Percentiles rank a stretch among this genome's conserved stretches.
Evolutionary conservation across 805 yeast species (phyloP).

Genomic region (Hanseniaspora lachancei): DNA sequence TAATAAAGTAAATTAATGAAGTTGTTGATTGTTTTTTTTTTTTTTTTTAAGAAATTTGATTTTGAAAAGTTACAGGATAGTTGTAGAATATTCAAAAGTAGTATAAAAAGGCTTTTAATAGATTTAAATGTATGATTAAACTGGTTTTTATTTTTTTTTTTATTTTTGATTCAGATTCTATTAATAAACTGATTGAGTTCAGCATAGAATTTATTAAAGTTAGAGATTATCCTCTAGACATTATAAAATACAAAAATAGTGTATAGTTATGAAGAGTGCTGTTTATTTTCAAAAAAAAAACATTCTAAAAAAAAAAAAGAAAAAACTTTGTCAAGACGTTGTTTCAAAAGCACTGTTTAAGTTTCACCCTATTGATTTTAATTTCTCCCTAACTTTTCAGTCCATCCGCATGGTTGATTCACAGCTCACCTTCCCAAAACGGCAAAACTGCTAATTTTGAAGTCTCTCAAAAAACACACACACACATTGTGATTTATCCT

Average conservation of each 20-base stretch:
- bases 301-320: not conserved
- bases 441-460: not conserved
- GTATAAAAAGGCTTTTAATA: too few relatives aligned
- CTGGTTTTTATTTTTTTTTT: not conserved
- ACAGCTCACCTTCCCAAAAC: not conserved
- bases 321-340: not conserved
- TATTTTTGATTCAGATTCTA: not conserved
- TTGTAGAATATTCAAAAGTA: too few relatives aligned
- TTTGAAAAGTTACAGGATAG: not conserved
- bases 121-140: not conserved
- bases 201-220: not conserved
- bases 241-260: too few relatives aligned
- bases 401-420: not conserved
- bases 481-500: not conserved
- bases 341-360: not conserved
- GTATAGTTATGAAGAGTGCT: not conserved
- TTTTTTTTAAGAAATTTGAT: not conserved
- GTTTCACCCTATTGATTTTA: too few relatives aligned
- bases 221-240: too few relatives aligned
- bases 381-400: not conserved
- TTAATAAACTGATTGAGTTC: not conserved
- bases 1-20: not conserved
- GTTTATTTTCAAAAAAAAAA: not conserved
- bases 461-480: not conserved
- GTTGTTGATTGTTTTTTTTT: not conserved